Conservation (phyloP, 129 eudicot genomes). For the Silybum marianum region DNA sequence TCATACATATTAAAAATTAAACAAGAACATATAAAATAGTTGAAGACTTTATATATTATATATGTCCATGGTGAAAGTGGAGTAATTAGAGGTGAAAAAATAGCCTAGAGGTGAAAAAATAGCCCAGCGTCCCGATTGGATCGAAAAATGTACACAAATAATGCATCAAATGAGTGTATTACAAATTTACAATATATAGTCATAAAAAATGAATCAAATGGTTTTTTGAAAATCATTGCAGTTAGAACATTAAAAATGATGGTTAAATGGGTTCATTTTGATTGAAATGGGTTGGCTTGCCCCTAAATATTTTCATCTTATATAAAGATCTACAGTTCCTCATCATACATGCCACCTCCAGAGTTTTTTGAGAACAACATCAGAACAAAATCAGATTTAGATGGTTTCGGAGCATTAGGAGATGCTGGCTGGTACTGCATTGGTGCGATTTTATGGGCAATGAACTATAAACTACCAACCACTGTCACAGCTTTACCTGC, state of each 20-base stretch:
- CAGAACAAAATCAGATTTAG: conserved; percentile 74
- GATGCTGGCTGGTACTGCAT: conserved; percentile 95
- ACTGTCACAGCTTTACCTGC: conserved; percentile 62
- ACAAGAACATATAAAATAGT: background rate
- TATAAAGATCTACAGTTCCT: conserved; percentile 64
- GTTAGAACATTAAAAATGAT: background rate
- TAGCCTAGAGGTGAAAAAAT: too few relatives aligned
- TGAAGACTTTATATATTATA: background rate
- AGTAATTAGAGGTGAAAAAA: background rate
- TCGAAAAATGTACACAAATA: too few relatives aligned
- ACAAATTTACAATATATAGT: too few relatives aligned
- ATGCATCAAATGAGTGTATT: too few relatives aligned
- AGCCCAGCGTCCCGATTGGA: too few relatives aligned
- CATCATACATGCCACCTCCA: conserved; percentile 44
- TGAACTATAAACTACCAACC: conserved; percentile 69
- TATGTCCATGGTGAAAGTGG: background rate
- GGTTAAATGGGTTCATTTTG: background rate
- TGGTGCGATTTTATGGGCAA: conserved; percentile 78
- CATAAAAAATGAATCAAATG: too few relatives aligned
- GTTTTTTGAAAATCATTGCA: too few relatives aligned
- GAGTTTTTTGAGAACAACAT: conserved; percentile 56
- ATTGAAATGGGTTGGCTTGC: background rate
- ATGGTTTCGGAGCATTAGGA: conserved; percentile 80
- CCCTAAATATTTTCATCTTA: conserved; percentile 1
- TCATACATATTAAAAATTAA: background rate